Evolutionary conservation across 116 monocot species (phyloP).

Genomic region (Trichopus zeylanicus): DNA sequence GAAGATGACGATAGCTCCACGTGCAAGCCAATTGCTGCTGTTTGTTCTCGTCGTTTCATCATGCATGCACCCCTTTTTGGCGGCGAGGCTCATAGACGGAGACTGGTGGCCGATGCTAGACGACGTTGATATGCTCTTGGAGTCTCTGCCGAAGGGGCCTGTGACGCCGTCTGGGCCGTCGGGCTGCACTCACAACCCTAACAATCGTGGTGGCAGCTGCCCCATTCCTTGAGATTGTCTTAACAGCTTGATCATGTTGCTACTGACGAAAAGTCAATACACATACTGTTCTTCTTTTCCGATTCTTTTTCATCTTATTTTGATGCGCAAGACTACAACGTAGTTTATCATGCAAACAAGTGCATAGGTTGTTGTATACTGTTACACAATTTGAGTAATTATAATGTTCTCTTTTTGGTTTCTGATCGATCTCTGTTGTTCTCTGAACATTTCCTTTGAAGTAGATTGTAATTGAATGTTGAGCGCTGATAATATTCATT

Average conservation of each 20-base stretch:
- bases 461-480: no score
- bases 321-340: no score
- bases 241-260: not conserved
- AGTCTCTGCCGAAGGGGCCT: slow-evolving; percentile 3
- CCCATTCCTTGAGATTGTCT: not conserved
- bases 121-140: not conserved
- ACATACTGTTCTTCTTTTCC: no score
- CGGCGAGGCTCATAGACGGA: not conserved
- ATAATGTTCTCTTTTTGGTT: no score
- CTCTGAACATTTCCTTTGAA: no score
- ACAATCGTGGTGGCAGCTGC: not conserved
- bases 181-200: not conserved
- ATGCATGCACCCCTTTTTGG: not conserved
- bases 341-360: no score
- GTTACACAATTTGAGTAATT: no score
- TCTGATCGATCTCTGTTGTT: no score
- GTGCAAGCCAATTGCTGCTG: not conserved
- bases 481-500: no score
- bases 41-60: not conserved
- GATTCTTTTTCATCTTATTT: no score
- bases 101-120: not conserved
- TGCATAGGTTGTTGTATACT: no score
- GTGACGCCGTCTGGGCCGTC: not conserved
- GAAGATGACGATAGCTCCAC: not conserved
- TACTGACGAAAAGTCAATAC: no score